Base-by-base conservation (phyloP, 73 alveolate genomes). In the Blepharisma stoltei region DNA sequence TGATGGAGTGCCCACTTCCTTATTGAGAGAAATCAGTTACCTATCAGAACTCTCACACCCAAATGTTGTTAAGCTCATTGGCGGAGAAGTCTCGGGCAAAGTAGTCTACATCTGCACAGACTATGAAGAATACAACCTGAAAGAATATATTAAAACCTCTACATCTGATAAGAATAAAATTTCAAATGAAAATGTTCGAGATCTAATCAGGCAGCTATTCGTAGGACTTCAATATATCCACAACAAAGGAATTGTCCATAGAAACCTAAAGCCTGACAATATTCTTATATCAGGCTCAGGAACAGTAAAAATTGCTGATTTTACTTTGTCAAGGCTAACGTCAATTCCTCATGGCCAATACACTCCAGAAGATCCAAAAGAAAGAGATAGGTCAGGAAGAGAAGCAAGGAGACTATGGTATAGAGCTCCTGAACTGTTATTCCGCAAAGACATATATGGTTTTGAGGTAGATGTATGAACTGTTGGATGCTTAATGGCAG, bases 341-440 rank as follows among this genome's bases (percentile, higher is more conserved):
- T 83, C 92, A 47, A 83, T 82, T 45, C 99, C 99, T 2, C 89
- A 83, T 50, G 76, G 84, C 46, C 93, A 95, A 32, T 94, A 95
- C 87, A 95, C 99, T 21, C 99, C 99, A 9, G 98, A 95, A 81
- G 99, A 95, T 47, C 99, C 99, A 9, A 97, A 97, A 80, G 99
- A 94, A 73, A 75, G 99, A 67, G 98, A 92, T 46, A 88, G 99
- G 70, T 94, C 99, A n/a, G 95, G 96, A 6, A 91, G 99, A 69
- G 99, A 95, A 84, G 88, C 93, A 54, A 84, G 97, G 55, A 83
- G 98, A 54, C 86, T 91, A 45, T 96, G 99, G 94, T 97, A 97
- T 82, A 83, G 99, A 48, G 97, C 99, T 37, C 99, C 99, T 9
- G 99, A 96, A 78, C 49, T 96, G 70, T 79, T 96, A 44, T 83